Base-by-base conservation (phyloP, 805 yeast species). In the Ogataea trehaloabstinens region DNA sequence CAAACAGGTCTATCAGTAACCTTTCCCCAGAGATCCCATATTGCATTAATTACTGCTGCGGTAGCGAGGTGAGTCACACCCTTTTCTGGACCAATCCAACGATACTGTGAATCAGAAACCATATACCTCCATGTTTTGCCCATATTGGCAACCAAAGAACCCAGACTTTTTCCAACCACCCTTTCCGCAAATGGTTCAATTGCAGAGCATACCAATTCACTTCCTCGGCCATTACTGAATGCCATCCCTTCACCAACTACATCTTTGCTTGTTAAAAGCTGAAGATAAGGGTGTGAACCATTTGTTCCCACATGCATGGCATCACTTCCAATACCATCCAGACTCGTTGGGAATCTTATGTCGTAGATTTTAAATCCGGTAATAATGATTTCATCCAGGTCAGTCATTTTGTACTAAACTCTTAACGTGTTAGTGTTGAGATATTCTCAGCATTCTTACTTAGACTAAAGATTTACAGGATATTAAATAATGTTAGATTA, bases 11-110 rank as follows among this genome's bases (percentile, higher is more conserved):
- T 63, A 24, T 51, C 45, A 30, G 56, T 59, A 1, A 41, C 45
- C 44, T 65, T 64, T 17, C 70, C 71, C 71, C 71, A 68, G 35
- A 68, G 46, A 48, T 68, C 73, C 70, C 71, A 68, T 10, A 68
- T 34, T 6, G 67, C 72, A 40, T 68, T 68, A 36, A 67, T 65
- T 5, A 63, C 56, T 12, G 71, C 66, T 11, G 68, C 69, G 20
- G 66, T 54, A 11, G 70, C 72, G 35, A 68, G 54, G 42, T 67
- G 72, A 25, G 63, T 63, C 18, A 63, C 64, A 16, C 71, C 68
- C 42, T 67, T 66, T 43, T 68, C 73, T n/a, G 72, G 72, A 7
- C 72, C 72, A 37, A 68, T 53, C 72, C 73, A 68, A 38, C 72
- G 61, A 42, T 64, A 56, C 44, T 66, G 71, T 18, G 65, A 56